A percentile compares a stretch with the other conserved stretches of the same genome.
phyloP scores from a whole-genome alignment of 1,139 yeast genomes.

The Pichia sp. region DNA sequence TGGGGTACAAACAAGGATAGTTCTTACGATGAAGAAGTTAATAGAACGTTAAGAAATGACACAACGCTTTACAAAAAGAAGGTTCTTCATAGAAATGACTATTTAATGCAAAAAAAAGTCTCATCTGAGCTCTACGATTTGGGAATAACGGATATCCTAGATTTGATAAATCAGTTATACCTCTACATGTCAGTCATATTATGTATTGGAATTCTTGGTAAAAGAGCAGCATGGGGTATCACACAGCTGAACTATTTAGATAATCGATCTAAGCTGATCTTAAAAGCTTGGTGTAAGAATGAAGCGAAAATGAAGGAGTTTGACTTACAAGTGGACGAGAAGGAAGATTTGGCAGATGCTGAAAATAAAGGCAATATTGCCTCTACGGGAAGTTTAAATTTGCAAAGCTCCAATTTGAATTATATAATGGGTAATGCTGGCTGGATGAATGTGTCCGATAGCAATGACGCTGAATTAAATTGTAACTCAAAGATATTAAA shows the following conservation, averaged over 20 bases:
- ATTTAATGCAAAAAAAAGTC: slow-evolving; percentile 1
- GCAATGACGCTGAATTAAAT: not conserved
- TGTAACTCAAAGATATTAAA: not conserved
- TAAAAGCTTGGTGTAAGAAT: slow-evolving; percentile 14
- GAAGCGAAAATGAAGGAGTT: slow-evolving; percentile 5
- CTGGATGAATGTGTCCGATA: slow-evolving; percentile 12
- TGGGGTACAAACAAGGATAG: not conserved
- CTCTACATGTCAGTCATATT: slow-evolving; percentile 23
- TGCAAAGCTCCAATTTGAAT: slow-evolving; percentile 7
- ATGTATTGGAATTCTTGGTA: slow-evolving; percentile 24
- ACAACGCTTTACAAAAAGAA: slow-evolving; percentile 6
- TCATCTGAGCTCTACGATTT: slow-evolving; percentile 3
- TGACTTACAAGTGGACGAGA: not conserved
- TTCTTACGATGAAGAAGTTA: not conserved
- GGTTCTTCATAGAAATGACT: slow-evolving; percentile 1
- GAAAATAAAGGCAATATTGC: slow-evolving; percentile 1
- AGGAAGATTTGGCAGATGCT: not conserved
- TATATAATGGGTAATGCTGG: slow-evolving; percentile 7
- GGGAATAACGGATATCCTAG: slow-evolving; percentile 5
- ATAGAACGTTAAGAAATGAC: not conserved
- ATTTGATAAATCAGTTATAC: slow-evolving; percentile 22
- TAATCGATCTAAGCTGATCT: slow-evolving; percentile 17
- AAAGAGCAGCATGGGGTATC: slow-evolving; percentile 28
- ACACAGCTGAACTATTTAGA: slow-evolving; percentile 25
- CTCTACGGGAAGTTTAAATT: not conserved